Evolutionary conservation across 805 yeast genomes (phyloP), one percentile per base, ranked within the genome.

Genomic region (Starmera amethionina): DNA sequence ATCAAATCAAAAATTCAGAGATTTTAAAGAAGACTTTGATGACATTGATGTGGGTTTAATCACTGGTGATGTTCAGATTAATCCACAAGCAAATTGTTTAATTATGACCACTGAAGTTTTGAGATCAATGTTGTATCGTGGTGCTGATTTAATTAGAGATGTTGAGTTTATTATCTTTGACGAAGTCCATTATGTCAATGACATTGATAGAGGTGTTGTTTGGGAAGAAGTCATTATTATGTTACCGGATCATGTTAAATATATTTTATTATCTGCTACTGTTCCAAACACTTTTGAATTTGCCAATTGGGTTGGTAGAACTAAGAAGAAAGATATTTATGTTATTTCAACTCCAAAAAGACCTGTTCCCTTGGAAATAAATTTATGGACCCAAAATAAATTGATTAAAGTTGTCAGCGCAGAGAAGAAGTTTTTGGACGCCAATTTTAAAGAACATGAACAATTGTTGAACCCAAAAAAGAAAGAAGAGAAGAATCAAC

Each of bases 181-280:
- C 64, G 98, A 93, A 58, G 98, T 93, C 2, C 98, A 93, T 62
- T 93, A 93, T 57, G 96, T 93, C 46, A 93, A 93, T 59, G 98
- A 93, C 64, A 81, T 86, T 42, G 96, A 87, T 53, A 78, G 98
- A 60, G 98, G 98, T 55, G 98, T 93, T 12, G 98, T 93, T 4
- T 93, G 98, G 98, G 98, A 93, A 65, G 98, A 93, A 63, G 97
- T 93, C 18, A 93, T 93, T 45, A 93, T 93, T 50, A 87, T 93
- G 95, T 67, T 93, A 30, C 98, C 98, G 0, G 96, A 89, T 47
- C 97, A 93, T 56, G 93, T 93, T 43, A 90, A 90, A 55, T 83
- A 85, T 51, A 87, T 93, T 46, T 66, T 93, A 33, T 68, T 93
- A 32, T 86, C 96, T 11, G 99, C 99, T 5, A 93, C 99, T 0